Evolutionary conservation across 768 basidiomycete genomes (phyloP).

Genomic region (Jaapia argillacea): DNA sequence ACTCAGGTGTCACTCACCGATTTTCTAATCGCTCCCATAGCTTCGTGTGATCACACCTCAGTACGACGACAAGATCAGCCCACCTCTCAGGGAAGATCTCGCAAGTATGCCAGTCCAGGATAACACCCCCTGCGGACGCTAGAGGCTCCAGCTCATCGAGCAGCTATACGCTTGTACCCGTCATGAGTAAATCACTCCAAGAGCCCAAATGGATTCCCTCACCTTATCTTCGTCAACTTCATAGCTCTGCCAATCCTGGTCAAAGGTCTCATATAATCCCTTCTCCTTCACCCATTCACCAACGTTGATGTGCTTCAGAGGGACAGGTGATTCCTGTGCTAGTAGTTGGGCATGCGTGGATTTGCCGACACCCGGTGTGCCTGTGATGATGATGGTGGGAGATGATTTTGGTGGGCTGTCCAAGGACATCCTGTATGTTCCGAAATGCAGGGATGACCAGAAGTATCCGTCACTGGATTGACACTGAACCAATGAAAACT

Average conservation of each 20-base stretch:
- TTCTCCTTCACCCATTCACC: constrained; percentile 84
- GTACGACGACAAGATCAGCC: constrained; percentile 90
- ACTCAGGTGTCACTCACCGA: constrained; percentile 66
- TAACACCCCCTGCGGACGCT: constrained; percentile 59
- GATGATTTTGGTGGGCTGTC: constrained; percentile 17
- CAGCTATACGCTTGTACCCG: constrained; percentile 35
- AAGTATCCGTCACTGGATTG: no score
- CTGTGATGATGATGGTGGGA: constrained; percentile 79
- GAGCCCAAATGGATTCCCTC: constrained; percentile 11
- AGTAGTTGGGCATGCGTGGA: constrained; percentile 88
- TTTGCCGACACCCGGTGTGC: constrained; percentile 94
- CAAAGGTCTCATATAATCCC: constrained; percentile 72
- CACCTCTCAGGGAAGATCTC: constrained; percentile 93
- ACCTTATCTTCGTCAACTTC: constrained; percentile 96
- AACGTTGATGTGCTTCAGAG: constrained; percentile 78
- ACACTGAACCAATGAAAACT: no score
- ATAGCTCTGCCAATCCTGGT: constrained; percentile 93
- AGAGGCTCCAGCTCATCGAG: constrained; percentile 81
- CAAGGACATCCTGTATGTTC: no score
- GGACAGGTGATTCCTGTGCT: constrained; percentile 55
- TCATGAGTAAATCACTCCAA: neutral
- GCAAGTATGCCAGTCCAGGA: constrained; percentile 94
- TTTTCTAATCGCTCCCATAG: constrained; percentile 90
- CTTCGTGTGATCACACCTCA: constrained; percentile 78
- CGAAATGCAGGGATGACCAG: no score